These are phyloP conservation scores for Tulasnella sp. DNA, from an alignment of 768 basidiomycete species.

Conservation along the genomic window DNA sequence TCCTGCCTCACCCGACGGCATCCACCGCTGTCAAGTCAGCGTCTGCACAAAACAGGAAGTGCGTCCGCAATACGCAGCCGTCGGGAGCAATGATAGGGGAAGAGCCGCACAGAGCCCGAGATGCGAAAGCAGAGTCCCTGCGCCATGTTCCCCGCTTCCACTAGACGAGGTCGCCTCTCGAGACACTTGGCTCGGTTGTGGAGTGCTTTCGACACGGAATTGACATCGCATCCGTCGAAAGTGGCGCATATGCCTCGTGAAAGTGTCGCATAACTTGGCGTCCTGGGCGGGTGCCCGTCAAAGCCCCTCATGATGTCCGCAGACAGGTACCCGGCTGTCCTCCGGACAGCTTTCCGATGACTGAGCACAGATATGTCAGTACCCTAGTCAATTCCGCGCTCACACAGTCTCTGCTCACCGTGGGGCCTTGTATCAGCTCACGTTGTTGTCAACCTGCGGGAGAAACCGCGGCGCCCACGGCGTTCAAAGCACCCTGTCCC, in stretches of 20 bases:
- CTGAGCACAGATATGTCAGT: slow-evolving; percentile 6
- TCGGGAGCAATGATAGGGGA: neutral
- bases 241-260: neutral
- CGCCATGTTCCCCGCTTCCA: neutral
- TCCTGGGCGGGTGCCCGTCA: neutral
- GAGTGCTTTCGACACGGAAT: neutral
- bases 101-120: neutral
- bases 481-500: neutral
- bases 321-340: neutral
- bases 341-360: neutral
- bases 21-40: neutral
- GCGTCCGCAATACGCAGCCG: neutral
- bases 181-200: neutral
- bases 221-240: neutral
- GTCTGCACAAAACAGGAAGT: neutral
- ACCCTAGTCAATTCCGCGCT: neutral
- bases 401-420: neutral
- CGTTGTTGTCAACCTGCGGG: neutral
- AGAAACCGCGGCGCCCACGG: slow-evolving; percentile 7
- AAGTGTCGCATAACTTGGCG: neutral
- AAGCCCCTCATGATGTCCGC: neutral
- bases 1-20: slow-evolving; percentile 4
- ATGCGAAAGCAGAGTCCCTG: neutral
- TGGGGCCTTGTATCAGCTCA: neutral
- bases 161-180: neutral